These are phyloP conservation scores for Tetrahymena malaccensis DNA, from an alignment of 73 alveolate genomes.

Conservation along the genomic window DNA sequence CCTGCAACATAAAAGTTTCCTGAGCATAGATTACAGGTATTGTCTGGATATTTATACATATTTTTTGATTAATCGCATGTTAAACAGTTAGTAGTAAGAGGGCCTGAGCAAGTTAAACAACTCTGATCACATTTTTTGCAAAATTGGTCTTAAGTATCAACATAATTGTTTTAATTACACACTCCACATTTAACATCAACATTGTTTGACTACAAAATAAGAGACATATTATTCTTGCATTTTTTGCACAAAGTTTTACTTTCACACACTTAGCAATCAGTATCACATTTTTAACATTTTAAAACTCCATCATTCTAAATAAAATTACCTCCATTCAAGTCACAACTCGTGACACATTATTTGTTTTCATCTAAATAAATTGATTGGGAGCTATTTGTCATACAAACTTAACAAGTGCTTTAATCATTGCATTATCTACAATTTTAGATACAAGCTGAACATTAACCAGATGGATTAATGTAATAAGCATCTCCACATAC, in stretches of 20 bases:
- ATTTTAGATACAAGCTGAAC: not conserved
- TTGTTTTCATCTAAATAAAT: not conserved
- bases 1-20: not conserved
- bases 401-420: not conserved
- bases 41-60: not conserved
- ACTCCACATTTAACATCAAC: not conserved
- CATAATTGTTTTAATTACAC: not conserved
- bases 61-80: not conserved
- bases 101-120: not conserved
- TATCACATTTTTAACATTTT: not conserved
- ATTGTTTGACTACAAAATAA: not conserved
- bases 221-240: not conserved
- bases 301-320: not conserved
- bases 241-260: not conserved
- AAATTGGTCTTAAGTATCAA: not conserved
- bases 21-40: not conserved
- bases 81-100: not conserved
- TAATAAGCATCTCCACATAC: not conserved
- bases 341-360: not conserved
- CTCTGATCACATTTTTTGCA: not conserved
- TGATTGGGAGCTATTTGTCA: not conserved
- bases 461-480: not conserved
- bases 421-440: not conserved
- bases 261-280: not conserved
- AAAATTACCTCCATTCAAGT: not conserved